phyloP scores from a whole-genome alignment of 2,329 filamentous ascomycete genomes.

The Claviceps spartinae region DNA sequence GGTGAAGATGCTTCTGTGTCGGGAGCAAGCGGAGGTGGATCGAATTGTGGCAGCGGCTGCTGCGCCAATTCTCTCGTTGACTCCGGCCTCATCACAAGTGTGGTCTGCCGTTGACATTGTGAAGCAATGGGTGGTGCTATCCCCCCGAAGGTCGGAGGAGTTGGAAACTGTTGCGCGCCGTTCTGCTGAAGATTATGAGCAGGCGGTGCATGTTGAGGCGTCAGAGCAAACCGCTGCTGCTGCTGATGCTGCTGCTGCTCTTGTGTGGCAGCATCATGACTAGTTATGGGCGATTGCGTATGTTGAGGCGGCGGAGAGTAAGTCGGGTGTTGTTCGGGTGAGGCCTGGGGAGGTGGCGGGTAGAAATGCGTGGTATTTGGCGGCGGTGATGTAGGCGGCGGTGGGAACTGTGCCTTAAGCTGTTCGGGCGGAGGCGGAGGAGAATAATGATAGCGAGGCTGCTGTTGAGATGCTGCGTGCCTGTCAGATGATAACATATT shows the following conservation, averaged over 20 bases:
- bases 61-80: slow-evolving; percentile 12
- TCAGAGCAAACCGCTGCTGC: too few species aligned
- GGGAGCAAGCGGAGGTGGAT: slow-evolving; percentile 14
- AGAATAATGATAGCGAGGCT: slow-evolving; percentile 5
- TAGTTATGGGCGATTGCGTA: slow-evolving; percentile 6
- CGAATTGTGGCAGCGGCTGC: slow-evolving; percentile 16
- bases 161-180: slow-evolving; percentile 11
- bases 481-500: too few species aligned
- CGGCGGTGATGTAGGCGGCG: slow-evolving; percentile 33
- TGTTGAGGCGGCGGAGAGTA: slow-evolving; percentile 18
- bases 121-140: background rate
- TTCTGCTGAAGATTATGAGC: slow-evolving; percentile 6
- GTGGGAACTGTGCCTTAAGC: slow-evolving; percentile 28
- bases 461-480: slow-evolving; percentile 10
- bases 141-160: background rate
- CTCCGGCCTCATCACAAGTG: slow-evolving; percentile 13
- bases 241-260: slow-evolving; percentile 5
- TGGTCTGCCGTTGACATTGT: slow-evolving; percentile 7
- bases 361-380: slow-evolving; percentile 33
- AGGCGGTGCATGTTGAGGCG: too few species aligned
- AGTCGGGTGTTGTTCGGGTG: slow-evolving; percentile 7
- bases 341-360: slow-evolving; percentile 14
- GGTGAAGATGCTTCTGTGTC: slow-evolving; percentile 13
- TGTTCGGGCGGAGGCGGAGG: slow-evolving; percentile 7
- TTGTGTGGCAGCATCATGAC: slow-evolving; percentile 10